These are phyloP conservation scores for Coriolopsis trogii DNA, from an alignment of 1,284 basidiomycete species.

Conservation along the genomic window DNA sequence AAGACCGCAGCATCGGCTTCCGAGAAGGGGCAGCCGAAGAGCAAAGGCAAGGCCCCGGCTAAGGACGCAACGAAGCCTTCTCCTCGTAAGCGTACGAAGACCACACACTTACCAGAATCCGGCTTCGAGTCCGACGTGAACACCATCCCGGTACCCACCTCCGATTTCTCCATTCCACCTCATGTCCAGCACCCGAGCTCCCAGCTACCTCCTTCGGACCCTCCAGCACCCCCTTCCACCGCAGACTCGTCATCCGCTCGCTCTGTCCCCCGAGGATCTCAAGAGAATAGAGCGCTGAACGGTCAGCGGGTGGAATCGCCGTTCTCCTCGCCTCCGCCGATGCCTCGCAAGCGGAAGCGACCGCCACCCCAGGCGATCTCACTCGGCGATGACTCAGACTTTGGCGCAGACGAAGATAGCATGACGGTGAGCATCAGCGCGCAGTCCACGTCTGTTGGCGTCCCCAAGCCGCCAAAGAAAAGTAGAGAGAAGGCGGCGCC, in stretches of 20 bases:
- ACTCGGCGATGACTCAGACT: slow-evolving; percentile 9
- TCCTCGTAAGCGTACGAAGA: slow-evolving; percentile 23
- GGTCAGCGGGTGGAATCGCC: slow-evolving; percentile 20
- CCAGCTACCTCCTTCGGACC: slow-evolving; percentile 38
- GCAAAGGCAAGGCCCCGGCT: slow-evolving; percentile 3
- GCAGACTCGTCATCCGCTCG: slow-evolving; percentile 16
- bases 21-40: slow-evolving; percentile 6
- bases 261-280: slow-evolving; percentile 5
- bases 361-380: slow-evolving; percentile 5
- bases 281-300: background rate
- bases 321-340: slow-evolving; percentile 30
- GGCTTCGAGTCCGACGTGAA: slow-evolving; percentile 28
- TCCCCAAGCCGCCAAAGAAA: background rate
- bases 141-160: slow-evolving; percentile 33
- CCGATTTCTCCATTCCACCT: slow-evolving; percentile 25
- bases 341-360: slow-evolving; percentile 33
- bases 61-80: slow-evolving; percentile 9
- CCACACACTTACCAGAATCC: slow-evolving; percentile 9
- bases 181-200: slow-evolving; percentile 19
- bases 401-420: slow-evolving; percentile 17
- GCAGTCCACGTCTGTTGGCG: background rate
- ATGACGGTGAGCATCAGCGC: background rate
- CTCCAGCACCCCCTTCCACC: slow-evolving; percentile 31
- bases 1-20: slow-evolving; percentile 10
- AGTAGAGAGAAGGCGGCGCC: slow-evolving; percentile 2